phyloP scores from a whole-genome alignment of 2,329 filamentous ascomycete species.

The Calonectria pteridis region DNA sequence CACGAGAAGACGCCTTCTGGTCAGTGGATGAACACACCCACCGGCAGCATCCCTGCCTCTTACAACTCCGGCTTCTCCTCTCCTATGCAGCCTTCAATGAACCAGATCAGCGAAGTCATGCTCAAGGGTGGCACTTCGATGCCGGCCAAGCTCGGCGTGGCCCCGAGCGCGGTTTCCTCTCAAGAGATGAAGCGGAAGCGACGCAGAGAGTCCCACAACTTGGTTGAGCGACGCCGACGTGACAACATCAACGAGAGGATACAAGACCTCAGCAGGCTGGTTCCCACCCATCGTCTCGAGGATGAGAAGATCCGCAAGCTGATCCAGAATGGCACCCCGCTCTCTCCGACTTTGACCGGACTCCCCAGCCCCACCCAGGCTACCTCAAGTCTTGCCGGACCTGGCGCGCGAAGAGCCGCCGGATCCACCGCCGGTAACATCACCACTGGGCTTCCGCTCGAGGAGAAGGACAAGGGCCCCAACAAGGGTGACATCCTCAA shows the following conservation, averaged over 20 bases:
- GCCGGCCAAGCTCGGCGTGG: slow-evolving; percentile 83
- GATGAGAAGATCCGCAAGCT: slow-evolving; percentile 98
- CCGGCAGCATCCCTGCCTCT: slow-evolving; percentile 82
- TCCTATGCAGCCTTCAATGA: slow-evolving; percentile 76
- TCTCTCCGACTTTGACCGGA: slow-evolving; percentile 84
- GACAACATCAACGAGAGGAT: slow-evolving; percentile 99
- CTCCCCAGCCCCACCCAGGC: slow-evolving; percentile 78
- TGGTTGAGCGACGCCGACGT: slow-evolving; percentile 92
- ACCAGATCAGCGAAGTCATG: slow-evolving; percentile 90
- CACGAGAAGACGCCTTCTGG: slow-evolving; percentile 89
- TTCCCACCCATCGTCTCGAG: slow-evolving; percentile 91
- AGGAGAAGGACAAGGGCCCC: slow-evolving; percentile 98
- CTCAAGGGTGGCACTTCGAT: slow-evolving; percentile 90
- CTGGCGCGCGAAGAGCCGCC: slow-evolving; percentile 83
- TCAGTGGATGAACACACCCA: slow-evolving; percentile 90
- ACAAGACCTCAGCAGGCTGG: slow-evolving; percentile 93
- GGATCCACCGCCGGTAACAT: slow-evolving; percentile 81
- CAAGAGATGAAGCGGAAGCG: slow-evolving; percentile 95
- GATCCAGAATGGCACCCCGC: slow-evolving; percentile 89
- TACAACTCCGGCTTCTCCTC: slow-evolving; percentile 92
- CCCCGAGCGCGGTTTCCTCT: slow-evolving; percentile 71
- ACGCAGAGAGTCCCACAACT: slow-evolving; percentile 93
- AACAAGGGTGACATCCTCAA: slow-evolving; percentile 99
- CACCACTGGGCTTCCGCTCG: slow-evolving; percentile 90
- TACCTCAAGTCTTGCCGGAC: slow-evolving; percentile 88